A percentile compares a stretch with the other conserved stretches of the same genome.
phyloP scores from a whole-genome alignment of 306 rosid species.

The peach (Prunus persica) region DNA sequence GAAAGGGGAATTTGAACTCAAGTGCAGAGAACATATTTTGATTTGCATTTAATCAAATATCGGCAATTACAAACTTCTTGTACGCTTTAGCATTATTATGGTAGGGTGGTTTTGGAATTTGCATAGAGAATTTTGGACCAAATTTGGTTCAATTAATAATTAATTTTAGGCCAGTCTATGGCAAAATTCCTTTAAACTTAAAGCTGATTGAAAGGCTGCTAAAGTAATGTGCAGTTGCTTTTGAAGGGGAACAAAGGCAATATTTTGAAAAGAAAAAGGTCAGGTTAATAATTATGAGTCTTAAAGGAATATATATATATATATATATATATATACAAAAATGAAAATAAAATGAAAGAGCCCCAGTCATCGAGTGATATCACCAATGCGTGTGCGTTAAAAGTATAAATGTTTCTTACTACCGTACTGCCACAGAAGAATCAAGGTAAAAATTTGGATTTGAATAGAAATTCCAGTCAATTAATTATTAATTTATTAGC shows the following conservation, averaged over 20 bases:
- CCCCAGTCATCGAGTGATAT: background rate
- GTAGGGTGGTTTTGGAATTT: too few species aligned
- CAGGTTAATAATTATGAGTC: slow-evolving; percentile 17
- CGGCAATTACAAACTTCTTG: too few species aligned
- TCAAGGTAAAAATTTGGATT: background rate
- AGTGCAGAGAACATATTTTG: too few species aligned
- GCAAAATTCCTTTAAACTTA: slow-evolving; percentile 12
- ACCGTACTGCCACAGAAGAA: background rate
- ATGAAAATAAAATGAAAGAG: background rate
- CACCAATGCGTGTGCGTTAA: background rate
- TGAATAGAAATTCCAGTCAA: background rate
- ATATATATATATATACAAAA: background rate
- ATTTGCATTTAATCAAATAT: too few species aligned
- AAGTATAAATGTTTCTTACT: slow-evolving; percentile 1
- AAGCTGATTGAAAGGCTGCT: slow-evolving; percentile 33
- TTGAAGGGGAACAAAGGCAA: slow-evolving; percentile 24
- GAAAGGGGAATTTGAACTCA: too few species aligned
- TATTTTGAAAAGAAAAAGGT: slow-evolving; percentile 18
- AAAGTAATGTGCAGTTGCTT: slow-evolving; percentile 20
- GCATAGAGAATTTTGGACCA: too few species aligned
- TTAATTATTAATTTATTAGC: background rate
- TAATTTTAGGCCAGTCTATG: background rate
- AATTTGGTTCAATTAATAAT: background rate
- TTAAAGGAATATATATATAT: background rate
- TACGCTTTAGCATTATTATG: too few species aligned